Base-by-base conservation (phyloP, 148 eudicot genomes). In the Polygonum aviculare region DNA sequence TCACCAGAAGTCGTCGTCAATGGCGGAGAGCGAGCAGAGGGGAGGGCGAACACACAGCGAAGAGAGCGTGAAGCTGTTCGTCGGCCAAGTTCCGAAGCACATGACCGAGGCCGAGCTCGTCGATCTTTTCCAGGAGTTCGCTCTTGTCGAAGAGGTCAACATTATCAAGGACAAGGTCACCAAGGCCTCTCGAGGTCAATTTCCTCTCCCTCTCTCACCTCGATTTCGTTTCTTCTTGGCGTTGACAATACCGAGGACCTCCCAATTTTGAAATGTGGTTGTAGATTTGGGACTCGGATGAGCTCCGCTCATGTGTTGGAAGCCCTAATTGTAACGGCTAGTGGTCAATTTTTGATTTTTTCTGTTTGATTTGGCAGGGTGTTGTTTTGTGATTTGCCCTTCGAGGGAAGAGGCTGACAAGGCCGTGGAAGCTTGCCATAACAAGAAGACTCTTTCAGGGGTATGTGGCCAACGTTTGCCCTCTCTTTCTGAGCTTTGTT, bases 1-100 rank as follows among this genome's bases (percentile, higher is more conserved):
- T 26, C 31, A n/a, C 31, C 31, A 26, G 31, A 26, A 38, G n/a
- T 70, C 48, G 39, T 51, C 79, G 50, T 78, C 81, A 83, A 89
- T 89, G 97, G 92, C 74, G 79, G 79, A 49, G 52, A 74, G 55
- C 2, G 41, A 47, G 15, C 31, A 67, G 45, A 48, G 45, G 50
- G 62, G 72, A 38, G 76, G 76, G 10, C 45, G 79, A 21, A 78
- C 75, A 65, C 85, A 84, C 57, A 78, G 88, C 73, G 99, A 86
- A 50, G 98, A 91, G 49, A 90, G 94, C 83, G 99, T 95, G 82
- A 95, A 95, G 86, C 82, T 93, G 78, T 95, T 95, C 82, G 99
- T 95, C 26, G 99, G 99, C 54, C 99, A 95, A 89, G 91, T 93
- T 1, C 99, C 99, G 8, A 95, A 95, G 86, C 89, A 87, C 62